These are phyloP conservation scores for Melampsora larici-populina DNA, from an alignment of 1,284 basidiomycete genomes.

Conservation along the genomic window DNA sequence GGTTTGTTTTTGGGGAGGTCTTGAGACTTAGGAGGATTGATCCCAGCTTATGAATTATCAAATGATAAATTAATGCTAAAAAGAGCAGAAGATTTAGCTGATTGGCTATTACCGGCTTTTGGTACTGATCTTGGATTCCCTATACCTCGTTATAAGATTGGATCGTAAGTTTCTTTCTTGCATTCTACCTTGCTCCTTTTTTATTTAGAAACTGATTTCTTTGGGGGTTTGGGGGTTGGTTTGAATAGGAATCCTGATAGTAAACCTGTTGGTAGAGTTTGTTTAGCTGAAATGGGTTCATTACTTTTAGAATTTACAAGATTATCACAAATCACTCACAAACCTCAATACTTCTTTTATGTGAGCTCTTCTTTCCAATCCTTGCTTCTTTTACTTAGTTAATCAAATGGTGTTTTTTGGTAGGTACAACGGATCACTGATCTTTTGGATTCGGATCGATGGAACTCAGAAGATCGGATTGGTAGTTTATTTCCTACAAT, in stretches of 20 bases:
- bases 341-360: slow-evolving; percentile 59
- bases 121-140: slow-evolving; percentile 58
- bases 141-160: slow-evolving; percentile 54
- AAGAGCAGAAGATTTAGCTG: slow-evolving; percentile 65
- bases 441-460: slow-evolving; percentile 53
- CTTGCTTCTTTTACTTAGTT: background rate
- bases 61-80: slow-evolving; percentile 56
- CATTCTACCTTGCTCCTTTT: background rate
- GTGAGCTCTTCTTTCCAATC: slow-evolving; percentile 45
- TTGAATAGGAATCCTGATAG: slow-evolving; percentile 12
- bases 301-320: slow-evolving; percentile 60
- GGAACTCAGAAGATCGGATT: slow-evolving; percentile 44
- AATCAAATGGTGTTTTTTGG: too few relatives aligned
- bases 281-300: slow-evolving; percentile 56
- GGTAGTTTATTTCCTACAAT: slow-evolving; percentile 53
- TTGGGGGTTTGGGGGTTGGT: background rate
- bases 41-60: slow-evolving; percentile 37
- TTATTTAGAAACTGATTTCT: too few relatives aligned
- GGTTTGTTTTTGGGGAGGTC: too few relatives aligned
- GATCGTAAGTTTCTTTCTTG: slow-evolving; percentile 45
- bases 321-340: slow-evolving; percentile 58
- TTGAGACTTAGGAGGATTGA: slow-evolving; percentile 33
- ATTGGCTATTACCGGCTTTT: slow-evolving; percentile 63
- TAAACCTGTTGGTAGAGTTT: slow-evolving; percentile 46
- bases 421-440: slow-evolving; percentile 59